These are phyloP conservation scores for Albophoma yamanashiensis DNA, from an alignment of 2,329 filamentous ascomycete species.

Conservation along the genomic window DNA sequence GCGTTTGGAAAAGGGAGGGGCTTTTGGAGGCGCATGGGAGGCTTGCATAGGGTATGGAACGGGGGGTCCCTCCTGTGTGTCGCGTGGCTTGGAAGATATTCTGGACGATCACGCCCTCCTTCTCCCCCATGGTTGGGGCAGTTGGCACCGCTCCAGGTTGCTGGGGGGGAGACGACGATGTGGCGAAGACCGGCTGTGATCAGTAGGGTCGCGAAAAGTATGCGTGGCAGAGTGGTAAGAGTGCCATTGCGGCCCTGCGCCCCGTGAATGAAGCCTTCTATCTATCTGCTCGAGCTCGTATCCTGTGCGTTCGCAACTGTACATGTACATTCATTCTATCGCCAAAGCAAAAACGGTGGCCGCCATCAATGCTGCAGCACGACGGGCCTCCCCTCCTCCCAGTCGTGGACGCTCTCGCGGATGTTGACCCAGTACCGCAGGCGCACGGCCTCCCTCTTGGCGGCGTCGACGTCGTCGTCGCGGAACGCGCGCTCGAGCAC, in stretches of 20 bases:
- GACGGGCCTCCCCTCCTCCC: slow-evolving; percentile 65
- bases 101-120: no score
- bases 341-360: neutral
- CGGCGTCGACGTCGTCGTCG: slow-evolving; percentile 52
- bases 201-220: neutral
- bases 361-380: slow-evolving; percentile 36
- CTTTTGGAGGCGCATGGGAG: neutral
- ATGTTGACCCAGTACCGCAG: slow-evolving; percentile 90
- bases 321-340: neutral
- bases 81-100: no score
- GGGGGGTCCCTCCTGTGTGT: neutral
- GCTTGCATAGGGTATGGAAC: neutral
- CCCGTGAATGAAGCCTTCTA: neutral
- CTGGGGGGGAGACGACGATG: no score
- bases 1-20: neutral
- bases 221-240: neutral
- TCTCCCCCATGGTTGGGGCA: no score
- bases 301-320: neutral
- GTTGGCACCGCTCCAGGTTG: no score
- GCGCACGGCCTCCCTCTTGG: slow-evolving; percentile 61
- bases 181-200: neutral
- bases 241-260: neutral
- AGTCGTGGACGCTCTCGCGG: slow-evolving; percentile 65
- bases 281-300: neutral
- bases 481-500: slow-evolving; percentile 55